These are phyloP conservation scores for Xerocomellus intermedius DNA, from an alignment of 768 basidiomycete genomes.

Conservation along the genomic window DNA sequence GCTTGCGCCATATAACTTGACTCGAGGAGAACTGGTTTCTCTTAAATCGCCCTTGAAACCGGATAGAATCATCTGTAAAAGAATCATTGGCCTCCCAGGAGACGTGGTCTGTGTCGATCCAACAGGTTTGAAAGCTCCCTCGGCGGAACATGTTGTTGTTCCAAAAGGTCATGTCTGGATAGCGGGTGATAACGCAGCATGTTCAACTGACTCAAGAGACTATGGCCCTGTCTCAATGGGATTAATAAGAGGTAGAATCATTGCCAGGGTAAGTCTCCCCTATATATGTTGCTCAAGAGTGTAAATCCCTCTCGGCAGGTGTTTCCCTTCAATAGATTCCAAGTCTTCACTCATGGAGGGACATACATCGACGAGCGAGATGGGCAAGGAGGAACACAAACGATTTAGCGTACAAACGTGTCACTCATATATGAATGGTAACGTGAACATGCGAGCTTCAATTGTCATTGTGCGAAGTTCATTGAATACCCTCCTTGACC, in stretches of 20 bases:
- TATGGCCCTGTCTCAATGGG: slow-evolving; percentile 91
- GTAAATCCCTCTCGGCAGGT: slow-evolving; percentile 21
- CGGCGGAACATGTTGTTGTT: slow-evolving; percentile 70
- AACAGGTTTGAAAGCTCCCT: slow-evolving; percentile 59
- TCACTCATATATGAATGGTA: background rate
- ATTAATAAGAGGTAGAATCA: slow-evolving; percentile 65
- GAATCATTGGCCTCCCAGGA: slow-evolving; percentile 86
- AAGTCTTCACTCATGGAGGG: slow-evolving; percentile 20
- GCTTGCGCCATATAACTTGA: slow-evolving; percentile 48
- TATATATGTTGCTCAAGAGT: background rate
- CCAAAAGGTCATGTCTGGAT: slow-evolving; percentile 92
- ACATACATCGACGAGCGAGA: slow-evolving; percentile 22
- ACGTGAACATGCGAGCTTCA: background rate
- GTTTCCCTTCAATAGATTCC: slow-evolving; percentile 31
- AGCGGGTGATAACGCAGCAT: slow-evolving; percentile 81
- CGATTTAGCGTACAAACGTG: background rate
- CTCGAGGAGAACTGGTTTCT: slow-evolving; percentile 77
- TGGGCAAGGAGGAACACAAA: background rate
- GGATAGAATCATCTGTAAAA: slow-evolving; percentile 74
- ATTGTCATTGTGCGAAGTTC: slow-evolving; percentile 64
- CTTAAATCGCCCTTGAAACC: slow-evolving; percentile 71
- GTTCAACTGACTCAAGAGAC: slow-evolving; percentile 83
- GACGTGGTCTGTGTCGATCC: slow-evolving; percentile 90
- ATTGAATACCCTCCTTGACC: slow-evolving; percentile 95
- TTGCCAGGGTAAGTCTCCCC: slow-evolving; percentile 53